phyloP scores from a whole-genome alignment of 306 rosid genomes.

The Cercis canadensis region DNA sequence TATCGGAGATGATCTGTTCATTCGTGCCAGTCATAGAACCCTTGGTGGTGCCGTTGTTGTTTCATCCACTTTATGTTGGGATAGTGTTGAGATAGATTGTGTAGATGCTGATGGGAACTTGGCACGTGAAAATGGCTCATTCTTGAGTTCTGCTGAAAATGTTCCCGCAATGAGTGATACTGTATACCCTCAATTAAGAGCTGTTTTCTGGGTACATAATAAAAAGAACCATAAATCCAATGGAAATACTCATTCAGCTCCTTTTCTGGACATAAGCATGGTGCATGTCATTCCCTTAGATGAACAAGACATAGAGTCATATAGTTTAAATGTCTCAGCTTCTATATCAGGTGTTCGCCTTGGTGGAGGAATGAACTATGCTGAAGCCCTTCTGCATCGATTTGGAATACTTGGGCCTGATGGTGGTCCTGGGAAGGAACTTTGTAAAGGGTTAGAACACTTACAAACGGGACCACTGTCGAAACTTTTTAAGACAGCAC shows the following conservation, averaged over 20 bases:
- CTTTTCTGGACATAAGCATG: constrained; percentile 73
- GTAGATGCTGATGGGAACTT: constrained; percentile 75
- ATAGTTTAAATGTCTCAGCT: constrained; percentile 80
- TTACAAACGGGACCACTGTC: constrained; percentile 80
- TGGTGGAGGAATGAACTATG: constrained; percentile 95
- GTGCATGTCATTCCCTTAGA: constrained; percentile 76
- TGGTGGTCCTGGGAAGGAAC: constrained; percentile 87
- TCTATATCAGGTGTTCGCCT: constrained; percentile 87
- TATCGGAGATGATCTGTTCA: constrained; percentile 70
- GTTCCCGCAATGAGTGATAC: constrained; percentile 53
- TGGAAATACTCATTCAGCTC: constrained; percentile 52
- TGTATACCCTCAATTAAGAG: constrained; percentile 74
- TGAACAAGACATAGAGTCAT: constrained; percentile 76
- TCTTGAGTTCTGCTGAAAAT: constrained; percentile 52
- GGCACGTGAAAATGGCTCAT: constrained; percentile 49
- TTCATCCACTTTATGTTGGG: constrained; percentile 80
- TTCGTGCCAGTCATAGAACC: constrained; percentile 80
- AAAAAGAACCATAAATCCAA: constrained; percentile 46
- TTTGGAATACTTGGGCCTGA: constrained; percentile 95
- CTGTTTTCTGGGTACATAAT: constrained; percentile 88
- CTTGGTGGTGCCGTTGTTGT: constrained; percentile 94
- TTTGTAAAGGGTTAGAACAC: constrained; percentile 78
- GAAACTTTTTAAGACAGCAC: constrained; percentile 73
- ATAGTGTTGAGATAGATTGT: constrained; percentile 73
- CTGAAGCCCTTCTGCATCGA: constrained; percentile 87